Evolutionary conservation across 169 alveolate genomes (phyloP).

Genomic region (Cryptosporidium parvum): DNA sequence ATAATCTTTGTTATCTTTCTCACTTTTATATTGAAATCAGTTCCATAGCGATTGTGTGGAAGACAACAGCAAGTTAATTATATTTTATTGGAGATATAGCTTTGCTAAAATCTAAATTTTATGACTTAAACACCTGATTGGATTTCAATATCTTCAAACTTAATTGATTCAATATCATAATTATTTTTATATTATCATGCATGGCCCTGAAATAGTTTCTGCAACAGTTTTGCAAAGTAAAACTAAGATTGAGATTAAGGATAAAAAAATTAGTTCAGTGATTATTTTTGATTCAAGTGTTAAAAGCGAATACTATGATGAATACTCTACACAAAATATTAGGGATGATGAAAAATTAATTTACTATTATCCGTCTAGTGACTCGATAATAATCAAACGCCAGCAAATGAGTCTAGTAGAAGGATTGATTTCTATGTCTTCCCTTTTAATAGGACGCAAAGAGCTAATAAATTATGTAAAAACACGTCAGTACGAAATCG

Average conservation of each 20-base stretch:
- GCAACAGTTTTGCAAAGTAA: conserved; percentile 56
- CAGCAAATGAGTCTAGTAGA: conserved; percentile 38
- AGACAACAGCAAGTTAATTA: neutral
- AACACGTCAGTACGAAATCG: conserved; percentile 61
- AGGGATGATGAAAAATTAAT: conserved; percentile 21
- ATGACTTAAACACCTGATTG: neutral
- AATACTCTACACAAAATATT: neutral
- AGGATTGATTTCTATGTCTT: conserved; percentile 64
- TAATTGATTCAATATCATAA: neutral
- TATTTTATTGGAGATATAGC: too few species aligned
- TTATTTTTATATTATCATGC: conserved; percentile 7
- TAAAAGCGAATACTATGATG: neutral
- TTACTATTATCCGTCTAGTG: conserved; percentile 46
- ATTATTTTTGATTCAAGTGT: conserved; percentile 37
- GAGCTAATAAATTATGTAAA: conserved; percentile 46
- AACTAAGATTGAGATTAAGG: conserved; percentile 17
- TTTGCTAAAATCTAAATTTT: neutral
- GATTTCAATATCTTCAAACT: neutral
- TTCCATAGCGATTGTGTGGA: neutral
- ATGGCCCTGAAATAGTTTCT: conserved; percentile 61
- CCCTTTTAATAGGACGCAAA: conserved; percentile 16
- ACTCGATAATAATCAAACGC: neutral
- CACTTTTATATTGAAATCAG: too few species aligned
- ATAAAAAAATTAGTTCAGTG: conserved; percentile 21
- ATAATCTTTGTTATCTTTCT: too few species aligned